These are phyloP conservation scores for Gossypium aridum DNA, from an alignment of 441 rosid genomes.

Conservation along the genomic window DNA sequence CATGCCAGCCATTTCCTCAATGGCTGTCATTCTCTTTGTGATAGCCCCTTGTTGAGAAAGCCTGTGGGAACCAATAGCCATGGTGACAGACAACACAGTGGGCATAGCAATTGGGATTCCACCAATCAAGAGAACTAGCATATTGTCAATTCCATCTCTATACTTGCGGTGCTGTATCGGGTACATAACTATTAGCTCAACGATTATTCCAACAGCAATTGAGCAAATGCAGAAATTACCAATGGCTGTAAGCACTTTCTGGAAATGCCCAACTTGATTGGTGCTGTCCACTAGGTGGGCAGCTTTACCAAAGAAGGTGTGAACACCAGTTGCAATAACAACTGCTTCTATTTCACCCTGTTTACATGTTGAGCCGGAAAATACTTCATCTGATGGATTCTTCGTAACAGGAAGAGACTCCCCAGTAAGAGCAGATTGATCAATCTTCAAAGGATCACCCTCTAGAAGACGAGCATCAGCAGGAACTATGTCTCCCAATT, in stretches of 20 bases:
- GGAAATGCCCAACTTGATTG: slow-evolving; percentile 92
- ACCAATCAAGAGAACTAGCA: slow-evolving; percentile 83
- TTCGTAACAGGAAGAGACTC: slow-evolving; percentile 87
- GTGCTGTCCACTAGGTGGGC: slow-evolving; percentile 89
- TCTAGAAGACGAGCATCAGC: slow-evolving; percentile 95
- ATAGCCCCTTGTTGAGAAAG: slow-evolving; percentile 88
- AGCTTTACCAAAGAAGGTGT: slow-evolving; percentile 92
- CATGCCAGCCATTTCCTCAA: slow-evolving; percentile 97
- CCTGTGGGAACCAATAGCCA: slow-evolving; percentile 92
- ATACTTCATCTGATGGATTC: slow-evolving; percentile 74
- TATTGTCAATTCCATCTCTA: slow-evolving; percentile 78
- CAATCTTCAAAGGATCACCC: slow-evolving; percentile 87
- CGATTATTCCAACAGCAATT: slow-evolving; percentile 57
- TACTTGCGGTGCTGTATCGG: slow-evolving; percentile 67
- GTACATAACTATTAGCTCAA: slow-evolving; percentile 74
- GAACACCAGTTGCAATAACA: slow-evolving; percentile 90
- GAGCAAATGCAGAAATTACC: slow-evolving; percentile 96
- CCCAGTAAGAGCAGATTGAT: slow-evolving; percentile 91
- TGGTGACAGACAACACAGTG: slow-evolving; percentile 82
- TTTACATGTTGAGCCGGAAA: slow-evolving; percentile 88
- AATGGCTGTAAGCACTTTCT: slow-evolving; percentile 74
- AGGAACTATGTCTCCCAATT: slow-evolving; percentile 79
- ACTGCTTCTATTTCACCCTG: slow-evolving; percentile 90
- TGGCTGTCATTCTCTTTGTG: slow-evolving; percentile 97
- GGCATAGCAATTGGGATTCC: slow-evolving; percentile 98